Evolutionary conservation across 352 stramenopile genomes (phyloP).

Genomic region (Pythium insidiosum): DNA sequence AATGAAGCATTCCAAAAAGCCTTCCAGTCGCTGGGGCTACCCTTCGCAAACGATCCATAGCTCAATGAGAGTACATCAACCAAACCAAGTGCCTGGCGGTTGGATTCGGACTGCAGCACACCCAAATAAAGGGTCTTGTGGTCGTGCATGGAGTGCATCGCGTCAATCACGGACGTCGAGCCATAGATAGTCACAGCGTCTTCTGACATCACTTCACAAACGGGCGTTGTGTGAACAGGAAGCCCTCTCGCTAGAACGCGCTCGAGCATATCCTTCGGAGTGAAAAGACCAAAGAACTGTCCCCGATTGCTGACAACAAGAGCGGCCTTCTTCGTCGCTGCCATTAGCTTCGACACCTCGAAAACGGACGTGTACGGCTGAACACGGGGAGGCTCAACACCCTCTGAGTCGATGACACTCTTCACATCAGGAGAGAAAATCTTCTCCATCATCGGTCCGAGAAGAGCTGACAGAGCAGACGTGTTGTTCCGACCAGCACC

Average conservation of each 20-base stretch:
- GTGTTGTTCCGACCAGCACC: conserved; percentile 12
- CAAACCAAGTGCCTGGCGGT: conserved; percentile 58
- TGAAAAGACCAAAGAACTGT: conserved; percentile 95
- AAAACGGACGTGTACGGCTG: conserved; percentile 88
- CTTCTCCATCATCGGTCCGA: conserved; percentile 83
- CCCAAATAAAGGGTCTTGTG: conserved; percentile 81
- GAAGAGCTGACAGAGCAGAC: conserved; percentile 41
- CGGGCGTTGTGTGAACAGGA: conserved; percentile 86
- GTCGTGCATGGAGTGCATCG: conserved; percentile 86
- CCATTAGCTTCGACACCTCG: conserved; percentile 92
- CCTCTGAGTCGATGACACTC: conserved; percentile 77
- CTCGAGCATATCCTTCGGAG: conserved; percentile 96
- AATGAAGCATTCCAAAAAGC: conserved; percentile 89
- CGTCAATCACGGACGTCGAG: conserved; percentile 69
- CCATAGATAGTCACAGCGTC: conserved; percentile 65
- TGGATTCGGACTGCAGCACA: conserved; percentile 67
- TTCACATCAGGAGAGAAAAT: conserved; percentile 85
- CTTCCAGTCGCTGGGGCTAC: conserved; percentile 80
- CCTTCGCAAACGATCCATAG: conserved; percentile 86
- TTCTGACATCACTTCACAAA: conserved; percentile 89
- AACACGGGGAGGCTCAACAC: conserved; percentile 62
- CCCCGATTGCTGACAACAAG: conserved; percentile 91
- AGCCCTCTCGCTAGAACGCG: conserved; percentile 91
- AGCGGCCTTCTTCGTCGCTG: conserved; percentile 90
- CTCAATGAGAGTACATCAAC: conserved; percentile 85